Evolutionary conservation across 768 basidiomycete species (phyloP).

Genomic region (Suillus spraguei): DNA sequence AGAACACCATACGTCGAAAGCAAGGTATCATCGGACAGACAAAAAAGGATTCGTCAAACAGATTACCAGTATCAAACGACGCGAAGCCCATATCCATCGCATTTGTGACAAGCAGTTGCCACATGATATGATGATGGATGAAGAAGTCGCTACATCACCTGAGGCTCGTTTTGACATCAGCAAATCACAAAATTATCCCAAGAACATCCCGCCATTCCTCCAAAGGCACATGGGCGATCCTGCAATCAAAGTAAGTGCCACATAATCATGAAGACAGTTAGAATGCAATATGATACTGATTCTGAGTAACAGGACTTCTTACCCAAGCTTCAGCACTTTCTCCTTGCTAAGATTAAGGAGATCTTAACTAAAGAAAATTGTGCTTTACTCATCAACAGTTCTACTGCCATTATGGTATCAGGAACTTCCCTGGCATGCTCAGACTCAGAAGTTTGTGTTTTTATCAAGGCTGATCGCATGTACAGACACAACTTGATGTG

Average conservation of each 20-base stretch:
- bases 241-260: conserved; percentile 18
- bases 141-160: neutral
- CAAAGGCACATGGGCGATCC: conserved; percentile 25
- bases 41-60: conserved; percentile 5
- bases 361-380: conserved; percentile 16
- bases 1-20: conserved; percentile 16
- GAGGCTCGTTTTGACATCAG: conserved; percentile 25
- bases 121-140: neutral
- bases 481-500: conserved; percentile 4
- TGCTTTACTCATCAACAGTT: conserved; percentile 2
- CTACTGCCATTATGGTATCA: no score
- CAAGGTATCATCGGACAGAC: conserved; percentile 13
- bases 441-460: neutral
- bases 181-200: neutral
- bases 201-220: conserved; percentile 8
- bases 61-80: neutral
- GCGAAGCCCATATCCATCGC: neutral
- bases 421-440: neutral
- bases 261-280: neutral
- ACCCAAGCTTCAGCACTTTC: conserved; percentile 9
- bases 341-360: conserved; percentile 12
- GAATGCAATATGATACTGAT: neutral
- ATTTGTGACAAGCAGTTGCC: neutral
- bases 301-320: conserved; percentile 14
- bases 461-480: neutral